Evolutionary conservation across 2,329 filamentous ascomycete species (phyloP).

Genomic region (Dothistroma pini): DNA sequence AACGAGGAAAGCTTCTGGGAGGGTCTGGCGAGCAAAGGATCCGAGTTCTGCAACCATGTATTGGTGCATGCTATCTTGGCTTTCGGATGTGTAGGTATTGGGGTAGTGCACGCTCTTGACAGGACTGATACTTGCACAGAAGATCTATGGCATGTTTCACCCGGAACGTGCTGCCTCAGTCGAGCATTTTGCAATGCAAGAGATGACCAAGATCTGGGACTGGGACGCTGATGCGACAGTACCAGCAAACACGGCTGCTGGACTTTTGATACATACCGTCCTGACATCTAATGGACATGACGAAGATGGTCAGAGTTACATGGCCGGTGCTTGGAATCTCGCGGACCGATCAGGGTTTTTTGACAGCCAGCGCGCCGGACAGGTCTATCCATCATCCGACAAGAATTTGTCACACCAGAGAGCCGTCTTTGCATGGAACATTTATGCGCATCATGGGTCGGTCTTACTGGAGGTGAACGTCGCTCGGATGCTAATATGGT

Average conservation of each 20-base stretch:
- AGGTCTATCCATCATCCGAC: conserved; percentile 5
- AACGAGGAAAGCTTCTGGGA: conserved; percentile 13
- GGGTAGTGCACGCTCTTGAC: neutral
- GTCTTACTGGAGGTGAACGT: neutral
- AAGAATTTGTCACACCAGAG: neutral
- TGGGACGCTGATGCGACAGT: conserved; percentile 5
- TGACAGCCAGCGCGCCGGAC: neutral
- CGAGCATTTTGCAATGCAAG: conserved; percentile 5
- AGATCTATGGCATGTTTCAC: conserved; percentile 11
- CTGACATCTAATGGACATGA: conserved; percentile 11
- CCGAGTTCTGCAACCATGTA: conserved; percentile 13
- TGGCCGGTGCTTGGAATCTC: conserved; percentile 10
- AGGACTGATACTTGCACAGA: conserved; percentile 1
- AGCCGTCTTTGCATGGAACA: conserved; percentile 11
- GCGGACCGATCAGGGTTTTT: conserved; percentile 3
- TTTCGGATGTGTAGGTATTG: conserved; percentile 8
- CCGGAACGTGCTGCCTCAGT: neutral
- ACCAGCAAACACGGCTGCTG: conserved; percentile 13
- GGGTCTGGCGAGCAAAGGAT: conserved; percentile 8
- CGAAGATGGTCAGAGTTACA: conserved; percentile 4
- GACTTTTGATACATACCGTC: conserved; percentile 8
- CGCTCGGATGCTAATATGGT: neutral
- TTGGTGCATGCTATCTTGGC: conserved; percentile 14
- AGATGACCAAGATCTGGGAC: conserved; percentile 10
- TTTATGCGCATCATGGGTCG: conserved; percentile 13